phyloP scores from a whole-genome alignment of 805 yeast genomes.

The Wickerhamomyces ciferrii region DNA sequence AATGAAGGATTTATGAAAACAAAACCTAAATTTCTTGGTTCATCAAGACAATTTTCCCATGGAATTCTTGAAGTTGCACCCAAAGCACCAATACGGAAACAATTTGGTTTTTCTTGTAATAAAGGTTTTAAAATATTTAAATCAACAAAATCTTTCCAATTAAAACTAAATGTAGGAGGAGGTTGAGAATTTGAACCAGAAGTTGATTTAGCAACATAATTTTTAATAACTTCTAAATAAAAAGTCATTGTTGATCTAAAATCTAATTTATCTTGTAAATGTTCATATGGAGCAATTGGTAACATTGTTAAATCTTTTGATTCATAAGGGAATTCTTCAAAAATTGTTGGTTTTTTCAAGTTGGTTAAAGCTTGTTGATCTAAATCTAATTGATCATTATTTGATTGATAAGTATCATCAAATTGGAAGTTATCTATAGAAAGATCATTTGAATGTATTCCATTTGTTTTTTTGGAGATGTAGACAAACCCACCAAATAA shows the following conservation, averaged over 20 bases:
- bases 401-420: conserved; percentile 13
- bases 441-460: conserved; percentile 4
- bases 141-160: conserved; percentile 55
- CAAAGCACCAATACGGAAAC: conserved; percentile 39
- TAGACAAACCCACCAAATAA: not conserved
- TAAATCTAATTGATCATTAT: conserved; percentile 3
- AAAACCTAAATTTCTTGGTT: conserved; percentile 23
- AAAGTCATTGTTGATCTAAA: conserved; percentile 28
- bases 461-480: not conserved
- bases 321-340: conserved; percentile 25
- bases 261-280: conserved; percentile 29
- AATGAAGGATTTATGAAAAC: conserved; percentile 22
- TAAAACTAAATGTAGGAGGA: conserved; percentile 36
- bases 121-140: conserved; percentile 35
- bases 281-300: conserved; percentile 33
- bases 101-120: conserved; percentile 33
- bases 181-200: conserved; percentile 19
- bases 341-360: conserved; percentile 12
- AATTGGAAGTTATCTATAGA: conserved; percentile 12
- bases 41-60: conserved; percentile 36
- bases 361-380: conserved; percentile 15
- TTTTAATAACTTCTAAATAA: conserved; percentile 27
- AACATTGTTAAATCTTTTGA: conserved; percentile 26
- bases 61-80: conserved; percentile 35
- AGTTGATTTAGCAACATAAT: conserved; percentile 21